These are phyloP conservation scores for Podaxis carcinomalis DNA, from an alignment of 768 basidiomycete genomes.

Conservation along the genomic window DNA sequence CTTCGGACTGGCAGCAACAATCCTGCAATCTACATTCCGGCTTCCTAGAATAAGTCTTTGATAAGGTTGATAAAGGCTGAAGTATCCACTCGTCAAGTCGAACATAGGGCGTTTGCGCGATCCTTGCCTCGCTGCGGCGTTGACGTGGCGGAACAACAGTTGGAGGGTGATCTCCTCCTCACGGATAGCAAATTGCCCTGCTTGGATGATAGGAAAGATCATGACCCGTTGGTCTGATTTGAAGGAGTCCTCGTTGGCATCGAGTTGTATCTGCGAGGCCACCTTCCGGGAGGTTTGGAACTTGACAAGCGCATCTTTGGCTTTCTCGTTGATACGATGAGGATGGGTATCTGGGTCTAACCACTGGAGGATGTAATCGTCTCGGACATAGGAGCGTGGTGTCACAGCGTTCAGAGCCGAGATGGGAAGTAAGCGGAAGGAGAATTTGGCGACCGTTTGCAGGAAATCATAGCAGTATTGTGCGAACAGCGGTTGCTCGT, in stretches of 20 bases:
- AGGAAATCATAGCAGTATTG: conserved; percentile 85
- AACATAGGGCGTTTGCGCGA: conserved; percentile 37
- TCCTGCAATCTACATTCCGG: conserved; percentile 54
- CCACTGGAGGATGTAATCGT: conserved; percentile 62
- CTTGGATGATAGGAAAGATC: conserved; percentile 83
- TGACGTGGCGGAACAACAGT: conserved; percentile 53
- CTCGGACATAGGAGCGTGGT: conserved; percentile 28
- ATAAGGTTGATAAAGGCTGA: conserved; percentile 80
- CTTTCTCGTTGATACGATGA: conserved; percentile 61
- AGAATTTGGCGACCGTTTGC: conserved; percentile 61
- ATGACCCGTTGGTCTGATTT: conserved; percentile 32
- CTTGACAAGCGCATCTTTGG: conserved; percentile 45
- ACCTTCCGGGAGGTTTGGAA: conserved; percentile 46
- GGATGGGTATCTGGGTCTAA: conserved; percentile 61
- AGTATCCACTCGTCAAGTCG: conserved; percentile 95
- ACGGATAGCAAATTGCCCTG: conserved; percentile 78
- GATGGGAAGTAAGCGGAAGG: conserved; percentile 49
- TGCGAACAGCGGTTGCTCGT: conserved; percentile 54
- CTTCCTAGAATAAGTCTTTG: conserved; percentile 63
- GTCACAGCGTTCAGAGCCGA: conserved; percentile 8
- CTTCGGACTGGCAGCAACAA: conserved; percentile 85
- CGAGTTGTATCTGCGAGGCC: conserved; percentile 18
- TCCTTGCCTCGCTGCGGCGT: conserved; percentile 11
- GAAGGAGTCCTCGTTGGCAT: neutral
- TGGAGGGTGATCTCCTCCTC: conserved; percentile 74